phyloP scores from a whole-genome alignment of 768 basidiomycete species.

The Lactifluus piperatus region DNA sequence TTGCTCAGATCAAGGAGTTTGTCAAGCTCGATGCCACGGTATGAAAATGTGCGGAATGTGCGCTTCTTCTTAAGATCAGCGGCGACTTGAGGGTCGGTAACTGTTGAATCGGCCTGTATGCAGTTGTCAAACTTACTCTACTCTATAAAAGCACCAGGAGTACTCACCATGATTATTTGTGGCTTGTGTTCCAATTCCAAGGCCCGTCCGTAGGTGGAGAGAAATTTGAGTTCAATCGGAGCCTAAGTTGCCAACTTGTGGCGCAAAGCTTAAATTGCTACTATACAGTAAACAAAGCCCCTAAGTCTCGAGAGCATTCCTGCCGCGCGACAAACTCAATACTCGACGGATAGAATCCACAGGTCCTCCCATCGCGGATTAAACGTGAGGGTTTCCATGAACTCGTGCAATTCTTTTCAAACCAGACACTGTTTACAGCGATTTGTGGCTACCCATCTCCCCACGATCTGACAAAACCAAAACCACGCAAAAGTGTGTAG shows the following conservation, averaged over 20 bases:
- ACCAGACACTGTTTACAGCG: constrained; percentile 37
- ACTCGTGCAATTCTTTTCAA: background rate
- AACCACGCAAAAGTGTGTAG: constrained; percentile 36
- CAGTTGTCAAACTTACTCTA: too few relatives aligned
- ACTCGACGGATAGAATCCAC: constrained; percentile 80
- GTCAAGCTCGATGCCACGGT: constrained; percentile 97
- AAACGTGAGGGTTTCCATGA: constrained; percentile 43
- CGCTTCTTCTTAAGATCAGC: constrained; percentile 98
- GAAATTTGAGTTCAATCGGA: constrained; percentile 20
- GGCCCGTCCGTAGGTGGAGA: background rate
- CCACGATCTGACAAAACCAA: constrained; percentile 26
- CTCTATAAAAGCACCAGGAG: background rate
- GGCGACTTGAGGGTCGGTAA: constrained; percentile 89
- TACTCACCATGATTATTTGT: constrained; percentile 20
- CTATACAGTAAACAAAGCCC: constrained; percentile 45
- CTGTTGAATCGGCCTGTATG: constrained; percentile 67
- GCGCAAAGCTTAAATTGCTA: constrained; percentile 36
- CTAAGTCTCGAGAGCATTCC: background rate
- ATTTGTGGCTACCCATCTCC: constrained; percentile 84
- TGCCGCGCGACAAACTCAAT: constrained; percentile 18
- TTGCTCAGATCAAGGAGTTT: constrained; percentile 95
- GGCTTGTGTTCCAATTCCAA: background rate
- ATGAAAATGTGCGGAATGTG: constrained; percentile 98
- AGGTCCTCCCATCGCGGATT: constrained; percentile 89
- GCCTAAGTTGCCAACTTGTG: constrained; percentile 29